phyloP scores from a whole-genome alignment of 495 filamentous ascomycete species.

The Talaromyces proteolyticus region DNA sequence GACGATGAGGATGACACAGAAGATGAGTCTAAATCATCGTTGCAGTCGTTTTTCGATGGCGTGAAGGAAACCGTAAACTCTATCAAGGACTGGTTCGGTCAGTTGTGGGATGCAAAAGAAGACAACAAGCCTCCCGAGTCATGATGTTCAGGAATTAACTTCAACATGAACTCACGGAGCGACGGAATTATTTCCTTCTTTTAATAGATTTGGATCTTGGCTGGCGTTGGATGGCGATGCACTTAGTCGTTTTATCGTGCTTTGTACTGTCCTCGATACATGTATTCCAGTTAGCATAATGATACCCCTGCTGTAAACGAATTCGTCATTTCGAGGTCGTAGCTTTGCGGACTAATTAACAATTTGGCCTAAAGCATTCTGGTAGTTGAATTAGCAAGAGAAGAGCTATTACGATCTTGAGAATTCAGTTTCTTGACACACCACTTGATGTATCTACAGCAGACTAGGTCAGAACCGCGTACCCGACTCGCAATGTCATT shows the following conservation, averaged over 20 bases:
- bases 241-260: background rate
- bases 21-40: slow-evolving; percentile 11
- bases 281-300: background rate
- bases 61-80: slow-evolving; percentile 30
- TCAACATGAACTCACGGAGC: background rate
- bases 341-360: background rate
- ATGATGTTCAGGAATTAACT: too few species aligned
- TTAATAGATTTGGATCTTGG: too few species aligned
- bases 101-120: slow-evolving; percentile 26
- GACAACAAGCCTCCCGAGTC: slow-evolving; percentile 20
- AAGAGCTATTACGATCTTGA: too few species aligned
- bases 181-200: background rate
- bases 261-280: background rate
- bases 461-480: too few species aligned
- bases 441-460: too few species aligned
- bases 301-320: background rate
- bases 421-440: too few species aligned
- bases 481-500: too few species aligned
- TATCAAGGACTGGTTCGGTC: slow-evolving; percentile 31
- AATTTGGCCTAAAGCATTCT: background rate
- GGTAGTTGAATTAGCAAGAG: too few species aligned
- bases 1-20: slow-evolving; percentile 15
- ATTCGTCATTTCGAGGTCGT: background rate
- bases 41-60: slow-evolving; percentile 27
- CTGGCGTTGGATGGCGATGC: too few species aligned